These are phyloP conservation scores for Angophora floribunda DNA, from an alignment of 345 rosid species.

Conservation along the genomic window DNA sequence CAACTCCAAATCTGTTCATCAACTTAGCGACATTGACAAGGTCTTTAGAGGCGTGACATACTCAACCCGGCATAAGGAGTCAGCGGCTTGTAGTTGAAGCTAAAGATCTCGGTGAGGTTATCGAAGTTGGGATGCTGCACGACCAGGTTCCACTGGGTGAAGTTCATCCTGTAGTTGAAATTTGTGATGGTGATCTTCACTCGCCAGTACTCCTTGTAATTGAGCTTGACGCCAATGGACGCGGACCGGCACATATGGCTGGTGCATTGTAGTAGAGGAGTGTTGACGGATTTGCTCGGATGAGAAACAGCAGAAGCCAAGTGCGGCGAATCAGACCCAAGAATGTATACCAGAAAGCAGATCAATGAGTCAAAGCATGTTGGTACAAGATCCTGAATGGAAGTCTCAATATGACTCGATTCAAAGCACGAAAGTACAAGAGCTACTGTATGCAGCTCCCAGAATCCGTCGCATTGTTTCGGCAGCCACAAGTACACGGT, in stretches of 20 bases:
- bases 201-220: constrained; percentile 88
- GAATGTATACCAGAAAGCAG: background rate
- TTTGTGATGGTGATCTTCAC: constrained; percentile 83
- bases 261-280: constrained; percentile 53
- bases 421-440: background rate
- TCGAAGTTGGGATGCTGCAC: constrained; percentile 87
- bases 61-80: constrained; percentile 72
- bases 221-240: constrained; percentile 88
- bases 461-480: constrained; percentile 29
- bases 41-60: constrained; percentile 15
- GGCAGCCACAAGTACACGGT: constrained; percentile 80
- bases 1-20: background rate
- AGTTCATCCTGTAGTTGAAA: constrained; percentile 71
- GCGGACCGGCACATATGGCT: constrained; percentile 75
- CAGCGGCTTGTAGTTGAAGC: constrained; percentile 66
- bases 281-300: constrained; percentile 15
- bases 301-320: constrained; percentile 63
- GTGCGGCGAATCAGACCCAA: constrained; percentile 47
- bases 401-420: background rate
- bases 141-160: constrained; percentile 80
- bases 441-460: constrained; percentile 61
- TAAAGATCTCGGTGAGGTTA: constrained; percentile 64
- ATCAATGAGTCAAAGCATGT: background rate
- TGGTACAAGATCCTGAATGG: background rate
- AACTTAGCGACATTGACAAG: background rate